Base-by-base conservation (phyloP, 495 filamentous ascomycete species). In the Chaetomium fimeti region DNA sequence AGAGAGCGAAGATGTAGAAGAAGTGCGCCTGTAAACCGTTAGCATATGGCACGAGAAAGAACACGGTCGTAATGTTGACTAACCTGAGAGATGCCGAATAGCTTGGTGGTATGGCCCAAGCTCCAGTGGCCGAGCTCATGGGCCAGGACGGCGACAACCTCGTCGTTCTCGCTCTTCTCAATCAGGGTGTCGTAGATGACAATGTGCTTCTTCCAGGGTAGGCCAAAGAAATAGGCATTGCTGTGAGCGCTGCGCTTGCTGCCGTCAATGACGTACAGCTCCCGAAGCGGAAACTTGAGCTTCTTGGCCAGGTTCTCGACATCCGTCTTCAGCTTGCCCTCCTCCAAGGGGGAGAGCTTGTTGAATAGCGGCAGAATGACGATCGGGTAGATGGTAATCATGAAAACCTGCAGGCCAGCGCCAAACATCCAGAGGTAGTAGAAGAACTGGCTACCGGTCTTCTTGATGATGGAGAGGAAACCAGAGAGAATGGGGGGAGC, bases 171-270 rank as follows among this genome's bases (percentile, higher is more conserved):
- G 74, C 88, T 93, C 82, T 98, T 95, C 76, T 97, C 93, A 58
- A 98, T 92, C 67, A 98, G 77, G 13, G 94, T 98, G 72, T 98
- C 94, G 70, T 95, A 98, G 73, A 98, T 95, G 69, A 98, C 94
- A 78, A 98, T 98, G 80, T 97, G 94, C 85, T 98, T 98, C 85
- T 96, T 97, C 93, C 94, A 98, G 8, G 94, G 94, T 61, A 98
- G 83, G 59, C 94, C 94, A 66, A 94, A 96, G 79, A 98, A 98
- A 78, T 98, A 98, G 52, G 94, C 94, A 72, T 98, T 98, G 80
- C 90, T 95, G 79, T 98, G 94, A 32, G 94, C 92, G 70, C 89
- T 93, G 66, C 94, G 88, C 84, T 96, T 97, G 82, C 92, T 96
- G 36, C 94, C 95, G 74, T 98, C 94, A 69, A 98, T 98, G 68